Base-by-base conservation (phyloP, 2,329 filamentous ascomycete genomes). In the Exophiala bonariae region DNA sequence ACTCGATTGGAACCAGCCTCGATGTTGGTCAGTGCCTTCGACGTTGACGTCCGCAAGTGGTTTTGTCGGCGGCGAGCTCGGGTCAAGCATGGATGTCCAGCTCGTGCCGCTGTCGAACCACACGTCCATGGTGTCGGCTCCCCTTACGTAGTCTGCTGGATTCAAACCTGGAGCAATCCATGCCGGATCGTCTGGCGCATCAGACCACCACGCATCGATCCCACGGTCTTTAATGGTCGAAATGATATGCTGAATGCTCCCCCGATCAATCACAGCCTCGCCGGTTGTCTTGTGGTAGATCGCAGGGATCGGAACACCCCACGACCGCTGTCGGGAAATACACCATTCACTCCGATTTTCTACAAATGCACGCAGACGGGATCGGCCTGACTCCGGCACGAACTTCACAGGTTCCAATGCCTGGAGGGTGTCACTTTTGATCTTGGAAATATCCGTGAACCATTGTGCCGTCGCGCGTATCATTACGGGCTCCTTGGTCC, bases 61-160 rank as follows among this genome's bases (percentile, higher is more conserved):
- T 57, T 62, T 10, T 61, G 58, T 17, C 49, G 55, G 35, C 61
- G 60, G 7, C 58, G 23, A 20, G 13, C 34, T 17, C 20, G 44
- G 22, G n/a, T 46, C 26, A n/a, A 47, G 38, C 28, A 80, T 69
- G 28, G 72, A 71, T 2, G 79, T 86, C 93, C 93, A 99, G 62
- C 89, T 96, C 40, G 87, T 96, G 4, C 93, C 93, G 57, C 93
- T 97, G 66, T 99, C 93, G 59, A 99, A 99, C 93, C 93, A 99
- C 8, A 99, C 93, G 66, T 99, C 93, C 93, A 99, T 99, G 0
- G 93, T 99, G 62, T 99, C 93, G 34, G 77, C 87, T 11, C 92
- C 92, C 53, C 93, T 85, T 38, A 79, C 57, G 40, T 22, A 64
- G 60, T 7, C 74, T 74, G 36, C 61, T 44, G 11, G 76, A 71